These are phyloP conservation scores for Acarospora socialis DNA, from an alignment of 2,329 filamentous ascomycete genomes.

Conservation along the genomic window DNA sequence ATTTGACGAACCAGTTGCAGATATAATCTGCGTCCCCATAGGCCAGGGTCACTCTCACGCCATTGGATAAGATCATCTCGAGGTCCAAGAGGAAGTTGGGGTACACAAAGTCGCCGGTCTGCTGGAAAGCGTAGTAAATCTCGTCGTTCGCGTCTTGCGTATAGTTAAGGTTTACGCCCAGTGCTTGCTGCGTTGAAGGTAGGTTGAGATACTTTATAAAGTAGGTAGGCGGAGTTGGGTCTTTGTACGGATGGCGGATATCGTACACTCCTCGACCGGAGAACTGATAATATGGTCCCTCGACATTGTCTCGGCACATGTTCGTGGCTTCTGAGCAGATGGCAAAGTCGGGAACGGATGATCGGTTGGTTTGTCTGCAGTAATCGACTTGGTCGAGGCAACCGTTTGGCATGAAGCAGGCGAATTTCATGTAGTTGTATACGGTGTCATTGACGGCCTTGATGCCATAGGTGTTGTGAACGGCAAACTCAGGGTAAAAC, in stretches of 20 bases:
- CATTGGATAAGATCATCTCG: conserved; percentile 44
- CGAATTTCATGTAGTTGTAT: conserved; percentile 44
- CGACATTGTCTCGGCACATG: conserved; percentile 43
- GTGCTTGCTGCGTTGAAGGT: conserved; percentile 39
- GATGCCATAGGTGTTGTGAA: conserved; percentile 43
- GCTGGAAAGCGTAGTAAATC: conserved; percentile 34
- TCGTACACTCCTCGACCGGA: conserved; percentile 45
- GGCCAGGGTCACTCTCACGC: conserved; percentile 56
- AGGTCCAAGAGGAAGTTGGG: conserved; percentile 46
- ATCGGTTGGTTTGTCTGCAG: conserved; percentile 47
- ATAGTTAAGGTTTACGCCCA: conserved; percentile 50
- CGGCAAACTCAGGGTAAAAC: conserved; percentile 38
- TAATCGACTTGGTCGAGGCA: conserved; percentile 50
- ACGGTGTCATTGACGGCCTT: conserved; percentile 42
- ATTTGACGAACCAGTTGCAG: conserved; percentile 32
- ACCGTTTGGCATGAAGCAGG: conserved; percentile 45
- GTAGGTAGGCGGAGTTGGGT: conserved; percentile 49
- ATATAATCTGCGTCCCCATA: conserved; percentile 49
- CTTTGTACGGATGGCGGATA: conserved; percentile 39
- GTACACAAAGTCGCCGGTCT: conserved; percentile 41
- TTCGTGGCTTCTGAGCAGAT: conserved; percentile 41
- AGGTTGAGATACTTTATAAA: conserved; percentile 53
- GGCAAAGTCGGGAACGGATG: conserved; percentile 35
- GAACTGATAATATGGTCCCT: conserved; percentile 41
- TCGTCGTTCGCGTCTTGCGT: conserved; percentile 33